Evolutionary conservation across 306 rosid species (phyloP).

Genomic region (Quercus wislizeni): DNA sequence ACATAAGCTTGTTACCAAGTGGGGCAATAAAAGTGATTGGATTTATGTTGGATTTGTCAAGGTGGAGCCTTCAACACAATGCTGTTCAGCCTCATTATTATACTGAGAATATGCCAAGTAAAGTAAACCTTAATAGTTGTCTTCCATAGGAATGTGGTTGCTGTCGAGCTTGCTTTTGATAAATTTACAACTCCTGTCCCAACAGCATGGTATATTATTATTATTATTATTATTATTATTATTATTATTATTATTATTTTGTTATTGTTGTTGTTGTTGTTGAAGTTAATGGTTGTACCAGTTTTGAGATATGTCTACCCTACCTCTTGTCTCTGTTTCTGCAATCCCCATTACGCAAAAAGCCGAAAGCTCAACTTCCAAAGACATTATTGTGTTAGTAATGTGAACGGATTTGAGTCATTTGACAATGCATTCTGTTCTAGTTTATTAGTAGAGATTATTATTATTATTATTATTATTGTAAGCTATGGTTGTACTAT

Average conservation of each 20-base stretch:
- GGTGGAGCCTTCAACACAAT: not conserved
- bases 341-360: not conserved
- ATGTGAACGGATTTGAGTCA: too few relatives aligned
- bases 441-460: too few relatives aligned
- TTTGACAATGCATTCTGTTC: too few relatives aligned
- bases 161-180: too few relatives aligned
- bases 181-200: too few relatives aligned
- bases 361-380: not conserved
- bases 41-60: not conserved
- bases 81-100: not conserved
- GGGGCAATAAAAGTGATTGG: too few relatives aligned
- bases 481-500: too few relatives aligned
- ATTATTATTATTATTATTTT: not conserved
- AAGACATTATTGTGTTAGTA: not conserved
- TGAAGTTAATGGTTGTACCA: not conserved
- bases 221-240: too few relatives aligned
- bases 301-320: not conserved
- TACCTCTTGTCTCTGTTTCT: not conserved
- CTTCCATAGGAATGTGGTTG: conserved; percentile 23
- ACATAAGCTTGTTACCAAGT: too few relatives aligned
- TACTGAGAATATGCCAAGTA: not conserved
- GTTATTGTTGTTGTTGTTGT: not conserved
- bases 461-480: too few relatives aligned
- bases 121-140: conserved; percentile 85
- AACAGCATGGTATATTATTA: too few relatives aligned